Conservation (phyloP, 2,329 filamentous ascomycete species). For the Colletotrichum lupini region DNA sequence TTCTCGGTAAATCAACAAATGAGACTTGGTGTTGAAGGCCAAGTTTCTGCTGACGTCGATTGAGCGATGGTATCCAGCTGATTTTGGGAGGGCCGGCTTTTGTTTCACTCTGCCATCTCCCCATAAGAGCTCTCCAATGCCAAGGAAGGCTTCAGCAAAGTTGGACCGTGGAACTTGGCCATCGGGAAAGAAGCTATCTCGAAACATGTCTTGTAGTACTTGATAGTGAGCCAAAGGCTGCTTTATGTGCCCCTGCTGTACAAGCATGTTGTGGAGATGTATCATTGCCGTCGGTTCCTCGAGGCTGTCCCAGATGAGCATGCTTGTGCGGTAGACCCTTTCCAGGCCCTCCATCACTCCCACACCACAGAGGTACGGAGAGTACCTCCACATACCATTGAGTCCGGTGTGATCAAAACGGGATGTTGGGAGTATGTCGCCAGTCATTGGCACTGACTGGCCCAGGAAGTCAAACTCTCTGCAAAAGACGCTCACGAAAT, state of each 20-base stretch:
- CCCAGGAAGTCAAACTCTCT: neutral
- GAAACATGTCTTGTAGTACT: slow-evolving; percentile 32
- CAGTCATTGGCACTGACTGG: neutral
- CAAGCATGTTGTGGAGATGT: slow-evolving; percentile 61
- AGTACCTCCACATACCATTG: slow-evolving; percentile 61
- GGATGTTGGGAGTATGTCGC: slow-evolving; percentile 48
- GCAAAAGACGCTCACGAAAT: neutral
- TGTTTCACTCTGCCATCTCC: neutral
- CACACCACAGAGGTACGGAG: slow-evolving; percentile 59
- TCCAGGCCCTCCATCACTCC: slow-evolving; percentile 57
- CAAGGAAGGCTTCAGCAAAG: neutral
- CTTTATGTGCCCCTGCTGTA: slow-evolving; percentile 52
- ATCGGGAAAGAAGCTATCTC: neutral
- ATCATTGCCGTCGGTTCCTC: slow-evolving; percentile 52
- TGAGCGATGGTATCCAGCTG: neutral
- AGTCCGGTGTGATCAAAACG: slow-evolving; percentile 52
- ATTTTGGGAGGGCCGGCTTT: neutral
- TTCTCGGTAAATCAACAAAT: slow-evolving; percentile 43
- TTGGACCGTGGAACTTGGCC: slow-evolving; percentile 1
- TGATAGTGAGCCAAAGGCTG: slow-evolving; percentile 46
- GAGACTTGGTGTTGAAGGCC: slow-evolving; percentile 48
- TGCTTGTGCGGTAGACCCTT: slow-evolving; percentile 46
- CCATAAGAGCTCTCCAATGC: slow-evolving; percentile 3
- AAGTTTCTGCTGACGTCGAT: slow-evolving; percentile 34
- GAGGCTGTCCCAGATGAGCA: slow-evolving; percentile 52